Evolutionary conservation across 352 stramenopile genomes (phyloP).

Genomic region (Phytopythium oedochilum): DNA sequence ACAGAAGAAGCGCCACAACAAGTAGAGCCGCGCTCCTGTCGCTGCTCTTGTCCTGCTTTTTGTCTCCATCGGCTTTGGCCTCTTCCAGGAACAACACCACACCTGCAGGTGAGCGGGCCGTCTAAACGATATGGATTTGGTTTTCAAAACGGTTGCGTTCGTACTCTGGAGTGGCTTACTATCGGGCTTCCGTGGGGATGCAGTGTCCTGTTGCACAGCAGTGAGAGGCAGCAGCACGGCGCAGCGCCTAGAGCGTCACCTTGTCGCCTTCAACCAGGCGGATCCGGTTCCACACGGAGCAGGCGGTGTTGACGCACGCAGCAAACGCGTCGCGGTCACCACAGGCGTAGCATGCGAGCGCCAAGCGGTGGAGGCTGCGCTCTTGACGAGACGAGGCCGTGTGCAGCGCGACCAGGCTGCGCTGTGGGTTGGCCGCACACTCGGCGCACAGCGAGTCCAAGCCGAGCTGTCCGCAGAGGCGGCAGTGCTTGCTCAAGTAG

Average conservation of each 20-base stretch:
- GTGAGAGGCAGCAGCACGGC: too few relatives aligned
- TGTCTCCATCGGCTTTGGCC: not conserved
- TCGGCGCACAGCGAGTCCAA: slow-evolving; percentile 44
- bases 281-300: slow-evolving; percentile 62
- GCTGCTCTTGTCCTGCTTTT: not conserved
- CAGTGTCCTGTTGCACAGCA: not conserved
- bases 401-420: slow-evolving; percentile 63
- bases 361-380: slow-evolving; percentile 28
- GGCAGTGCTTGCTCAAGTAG: slow-evolving; percentile 82
- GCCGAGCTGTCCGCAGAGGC: slow-evolving; percentile 61
- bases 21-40: not conserved
- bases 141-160: not conserved
- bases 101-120: not conserved
- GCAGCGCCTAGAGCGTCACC: slow-evolving; percentile 17
- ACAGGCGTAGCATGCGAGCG: slow-evolving; percentile 42
- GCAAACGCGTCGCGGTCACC: slow-evolving; percentile 40
- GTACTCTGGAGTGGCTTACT: too few relatives aligned
- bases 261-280: slow-evolving; percentile 34
- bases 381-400: slow-evolving; percentile 34
- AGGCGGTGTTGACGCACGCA: slow-evolving; percentile 50
- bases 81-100: not conserved
- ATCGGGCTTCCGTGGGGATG: too few relatives aligned
- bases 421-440: slow-evolving; percentile 51
- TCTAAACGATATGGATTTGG: slow-evolving; percentile 6
- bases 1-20: slow-evolving; percentile 1